These are phyloP conservation scores for Cucumis cinereus DNA, from an alignment of 306 rosid species.

Conservation along the genomic window DNA sequence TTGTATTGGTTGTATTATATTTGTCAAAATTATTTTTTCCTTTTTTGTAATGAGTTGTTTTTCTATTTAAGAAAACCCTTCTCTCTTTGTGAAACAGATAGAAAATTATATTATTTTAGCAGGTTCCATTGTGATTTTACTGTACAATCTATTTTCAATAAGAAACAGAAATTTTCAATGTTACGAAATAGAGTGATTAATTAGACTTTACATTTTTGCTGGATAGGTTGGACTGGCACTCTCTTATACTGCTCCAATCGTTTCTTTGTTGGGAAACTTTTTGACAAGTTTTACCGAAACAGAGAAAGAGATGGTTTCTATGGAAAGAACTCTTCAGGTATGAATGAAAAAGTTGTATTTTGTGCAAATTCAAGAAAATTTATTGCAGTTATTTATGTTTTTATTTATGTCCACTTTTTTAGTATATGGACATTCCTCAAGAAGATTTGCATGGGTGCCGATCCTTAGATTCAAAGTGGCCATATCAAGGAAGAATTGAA, in stretches of 20 bases:
- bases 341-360: slow-evolving; percentile 10
- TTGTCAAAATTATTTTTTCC: too few relatives aligned
- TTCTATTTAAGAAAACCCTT: too few relatives aligned
- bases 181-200: not conserved
- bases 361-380: not conserved
- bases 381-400: not conserved
- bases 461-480: slow-evolving; percentile 53
- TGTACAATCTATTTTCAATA: not conserved
- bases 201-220: not conserved
- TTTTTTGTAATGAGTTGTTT: too few relatives aligned
- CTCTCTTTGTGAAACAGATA: too few relatives aligned
- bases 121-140: not conserved
- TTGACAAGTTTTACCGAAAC: slow-evolving; percentile 90
- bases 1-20: too few relatives aligned
- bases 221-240: slow-evolving; percentile 87
- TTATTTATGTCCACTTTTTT: slow-evolving; percentile 18
- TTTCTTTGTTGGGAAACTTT: slow-evolving; percentile 69
- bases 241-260: slow-evolving; percentile 86
- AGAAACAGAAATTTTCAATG: not conserved
- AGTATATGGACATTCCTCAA: slow-evolving; percentile 88
- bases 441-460: slow-evolving; percentile 57
- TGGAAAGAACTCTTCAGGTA: slow-evolving; percentile 94
- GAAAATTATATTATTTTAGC: too few relatives aligned
- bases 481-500: slow-evolving; percentile 60
- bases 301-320: slow-evolving; percentile 95